Conservation (phyloP, 2,329 filamentous ascomycete species). For the Herpotrichia juniperi region DNA sequence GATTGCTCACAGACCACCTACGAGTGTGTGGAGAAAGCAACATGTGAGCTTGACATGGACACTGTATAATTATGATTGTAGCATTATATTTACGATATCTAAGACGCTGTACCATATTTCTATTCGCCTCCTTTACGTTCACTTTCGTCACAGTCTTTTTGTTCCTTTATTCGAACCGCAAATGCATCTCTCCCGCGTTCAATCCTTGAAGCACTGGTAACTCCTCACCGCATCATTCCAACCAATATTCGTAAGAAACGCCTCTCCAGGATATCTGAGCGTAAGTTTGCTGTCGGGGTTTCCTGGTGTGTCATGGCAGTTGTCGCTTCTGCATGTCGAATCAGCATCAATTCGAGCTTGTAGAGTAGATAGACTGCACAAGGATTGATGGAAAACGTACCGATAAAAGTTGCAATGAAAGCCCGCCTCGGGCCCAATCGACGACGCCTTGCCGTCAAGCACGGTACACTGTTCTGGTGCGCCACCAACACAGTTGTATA, state of each 20-base stretch:
- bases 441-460: slow-evolving; percentile 22
- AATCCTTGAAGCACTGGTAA: slow-evolving; percentile 2
- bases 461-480: slow-evolving; percentile 18
- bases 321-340: neutral
- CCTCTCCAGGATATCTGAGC: neutral
- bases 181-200: no score
- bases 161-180: no score
- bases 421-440: slow-evolving; percentile 29
- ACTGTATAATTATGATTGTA: no score
- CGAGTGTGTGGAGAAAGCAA: no score
- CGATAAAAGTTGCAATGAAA: slow-evolving; percentile 34
- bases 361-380: neutral
- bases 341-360: neutral
- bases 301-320: neutral
- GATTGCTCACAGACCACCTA: no score
- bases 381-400: no score
- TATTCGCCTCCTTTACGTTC: no score
- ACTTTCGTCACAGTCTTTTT: no score
- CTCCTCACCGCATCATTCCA: slow-evolving; percentile 2
- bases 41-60: no score
- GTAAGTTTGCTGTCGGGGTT: neutral
- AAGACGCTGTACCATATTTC: no score
- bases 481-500: slow-evolving; percentile 17
- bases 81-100: no score
- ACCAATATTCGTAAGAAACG: neutral